These are phyloP conservation scores for Diaporthe caulivora DNA, from an alignment of 2,329 filamentous ascomycete genomes.

Conservation along the genomic window DNA sequence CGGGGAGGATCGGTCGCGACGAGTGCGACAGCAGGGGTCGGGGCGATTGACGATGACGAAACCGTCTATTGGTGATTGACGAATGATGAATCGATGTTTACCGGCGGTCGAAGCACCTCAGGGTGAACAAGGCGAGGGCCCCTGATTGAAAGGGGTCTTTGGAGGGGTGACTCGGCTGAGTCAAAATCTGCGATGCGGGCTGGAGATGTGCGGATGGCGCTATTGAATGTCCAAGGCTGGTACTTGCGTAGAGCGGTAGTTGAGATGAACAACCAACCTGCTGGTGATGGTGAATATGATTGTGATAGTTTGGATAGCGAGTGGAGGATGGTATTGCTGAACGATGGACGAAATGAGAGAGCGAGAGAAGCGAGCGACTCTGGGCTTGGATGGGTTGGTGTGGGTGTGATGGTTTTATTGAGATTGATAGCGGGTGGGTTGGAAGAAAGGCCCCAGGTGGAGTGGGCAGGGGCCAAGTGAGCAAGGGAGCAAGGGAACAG, in stretches of 20 bases:
- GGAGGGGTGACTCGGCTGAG: conserved; percentile 1
- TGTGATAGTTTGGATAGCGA: conserved; percentile 29
- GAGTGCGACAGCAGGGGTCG: conserved; percentile 7
- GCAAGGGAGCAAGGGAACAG: not conserved
- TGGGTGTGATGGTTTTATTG: conserved; percentile 29
- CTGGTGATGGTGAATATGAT: not conserved
- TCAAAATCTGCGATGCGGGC: conserved; percentile 23
- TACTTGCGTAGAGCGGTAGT: conserved; percentile 2
- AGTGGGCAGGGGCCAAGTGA: conserved; percentile 15
- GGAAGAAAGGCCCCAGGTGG: conserved; percentile 8
- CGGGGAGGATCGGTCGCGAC: conserved; percentile 18
- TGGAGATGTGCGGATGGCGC: not conserved
- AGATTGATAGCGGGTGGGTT: conserved; percentile 28
- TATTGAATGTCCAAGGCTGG: not conserved
- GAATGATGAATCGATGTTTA: not conserved
- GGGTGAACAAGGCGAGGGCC: not conserved
- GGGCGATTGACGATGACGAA: conserved; percentile 2
- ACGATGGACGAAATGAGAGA: conserved; percentile 34
- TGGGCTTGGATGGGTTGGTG: conserved; percentile 1
- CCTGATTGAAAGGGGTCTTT: conserved; percentile 22
- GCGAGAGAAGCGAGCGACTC: conserved; percentile 29
- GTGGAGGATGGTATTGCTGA: conserved; percentile 11
- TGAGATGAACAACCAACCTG: conserved; percentile 9
- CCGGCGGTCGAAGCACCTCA: conserved; percentile 6
- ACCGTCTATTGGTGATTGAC: not conserved